Evolutionary conservation across 1,284 basidiomycete genomes (phyloP), one percentile per base, ranked within the genome.

Genomic region (Porodaedalea pini): DNA sequence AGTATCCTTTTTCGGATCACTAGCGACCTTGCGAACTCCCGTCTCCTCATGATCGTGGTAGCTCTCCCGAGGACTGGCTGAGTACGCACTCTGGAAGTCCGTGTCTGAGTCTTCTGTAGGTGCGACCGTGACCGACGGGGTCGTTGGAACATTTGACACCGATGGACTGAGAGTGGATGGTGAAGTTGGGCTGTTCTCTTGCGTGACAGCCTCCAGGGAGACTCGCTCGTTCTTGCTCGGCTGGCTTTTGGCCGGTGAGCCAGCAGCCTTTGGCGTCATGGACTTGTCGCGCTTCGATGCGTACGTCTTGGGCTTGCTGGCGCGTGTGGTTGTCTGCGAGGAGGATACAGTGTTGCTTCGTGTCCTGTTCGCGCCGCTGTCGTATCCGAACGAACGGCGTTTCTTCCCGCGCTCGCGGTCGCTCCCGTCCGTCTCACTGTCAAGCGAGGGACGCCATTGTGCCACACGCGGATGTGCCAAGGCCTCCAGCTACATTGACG

Each of bases 41-140:
- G 44, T 37, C 21, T 52, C 64, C 11, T 75, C 73, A 52, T 73
- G 73, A 57, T 75, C 78, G 10, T 72, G 75, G 58, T 82, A 83
- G 65, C 84, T 87, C 50, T 74, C 79, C 2, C 86, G 78, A 10
- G 88, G 86, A 64, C 86, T 88, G 1, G 78, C 72, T 3, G 88
- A 90, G 69, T 88, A 90, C 37, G 89, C 88, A 63, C 88, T 91
- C 70, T 90, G 88, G 69, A 91, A 91, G 65, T 91, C 88, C 15
- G 86, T 86, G 65, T 91, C 88, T 31, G 88, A 90, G 63, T 90
- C 89, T 62, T 91, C 88, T 8, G 88, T 86, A 23, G 77, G 74
- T 11, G 69, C 69, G 7, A 65, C 71, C 36, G 75, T 73, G 19
- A 75, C 63, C 1, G 70, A 69, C 2, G 75, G 71, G 1, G 76